A percentile compares a stretch with the other conserved stretches of the same genome.
These are phyloP conservation scores for Phtheirospermum japonicum DNA, from an alignment of 257 asterid genomes.

Conservation along the genomic window DNA sequence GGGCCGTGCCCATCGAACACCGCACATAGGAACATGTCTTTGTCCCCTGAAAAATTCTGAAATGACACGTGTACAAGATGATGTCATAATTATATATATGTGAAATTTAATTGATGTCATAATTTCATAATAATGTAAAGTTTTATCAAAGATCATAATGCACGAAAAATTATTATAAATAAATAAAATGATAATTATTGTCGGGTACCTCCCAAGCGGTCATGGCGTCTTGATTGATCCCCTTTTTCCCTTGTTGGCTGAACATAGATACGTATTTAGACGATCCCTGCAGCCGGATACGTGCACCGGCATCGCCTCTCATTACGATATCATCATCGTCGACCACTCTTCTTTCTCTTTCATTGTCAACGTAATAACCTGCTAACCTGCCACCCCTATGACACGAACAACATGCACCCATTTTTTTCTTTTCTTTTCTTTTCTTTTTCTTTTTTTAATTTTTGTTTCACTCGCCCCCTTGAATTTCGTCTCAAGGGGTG, in stretches of 20 bases:
- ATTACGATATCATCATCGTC: conserved; percentile 37
- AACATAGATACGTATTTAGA: conserved; percentile 62
- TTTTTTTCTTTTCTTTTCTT: conserved; percentile 6
- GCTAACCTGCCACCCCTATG: conserved; percentile 52
- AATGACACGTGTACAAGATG: background rate
- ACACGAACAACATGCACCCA: conserved; percentile 94
- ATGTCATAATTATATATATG: too few species aligned
- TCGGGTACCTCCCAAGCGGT: conserved; percentile 84
- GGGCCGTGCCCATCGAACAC: conserved; percentile 96
- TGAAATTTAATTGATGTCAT: too few species aligned
- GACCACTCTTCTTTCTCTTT: conserved; percentile 25
- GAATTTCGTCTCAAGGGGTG: conserved; percentile 7
- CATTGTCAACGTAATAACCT: conserved; percentile 33
- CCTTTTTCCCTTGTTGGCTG: conserved; percentile 70
- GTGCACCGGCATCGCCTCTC: conserved; percentile 63
- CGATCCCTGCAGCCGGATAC: conserved; percentile 54
- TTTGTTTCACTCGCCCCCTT: background rate
- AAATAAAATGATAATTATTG: background rate
- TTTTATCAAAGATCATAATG: background rate
- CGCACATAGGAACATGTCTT: conserved; percentile 54
- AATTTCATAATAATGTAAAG: too few species aligned
- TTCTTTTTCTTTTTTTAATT: background rate
- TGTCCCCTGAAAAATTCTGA: conserved; percentile 66
- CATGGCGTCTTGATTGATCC: conserved; percentile 87
- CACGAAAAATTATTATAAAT: background rate